Base-by-base conservation (phyloP, 2,329 filamentous ascomycete species). In the Ceratocystis colombiana region DNA sequence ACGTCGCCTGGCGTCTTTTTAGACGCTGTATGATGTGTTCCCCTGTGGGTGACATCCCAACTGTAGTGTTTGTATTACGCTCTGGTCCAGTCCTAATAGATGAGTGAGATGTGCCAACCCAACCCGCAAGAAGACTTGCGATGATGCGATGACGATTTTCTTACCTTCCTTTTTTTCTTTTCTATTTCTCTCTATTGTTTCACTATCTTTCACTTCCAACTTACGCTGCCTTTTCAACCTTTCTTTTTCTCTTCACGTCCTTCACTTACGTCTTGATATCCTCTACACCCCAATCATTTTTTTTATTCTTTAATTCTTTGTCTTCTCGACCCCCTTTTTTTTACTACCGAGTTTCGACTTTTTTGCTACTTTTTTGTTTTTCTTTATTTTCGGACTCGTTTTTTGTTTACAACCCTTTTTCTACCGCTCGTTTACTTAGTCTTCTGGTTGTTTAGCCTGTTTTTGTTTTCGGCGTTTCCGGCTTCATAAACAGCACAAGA, bases 271-370 rank as follows among this genome's bases (percentile, higher is more conserved):
- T 66, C 59, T 63, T 66, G 59, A 66, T 66, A 66, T 66, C 64
- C 64, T 50, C 57, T 59, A 37, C 15, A 59, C 53, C 37, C 17
- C 28, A 59, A 59, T 59, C 53, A 41, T 62, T 28, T 63, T 45
- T 59, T 62, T 65, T 59, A 57, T 50, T 45, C 48, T 65, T 46
- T 61, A 65, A 37, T 70, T 72, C 37, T 69, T 67, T 12, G 69
- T 65, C 20, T 68, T 59, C 53, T 65, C 25, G 41, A 59, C 53
- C 53, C 53, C 53, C 22, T 25, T 17, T 59, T 59, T 59, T 59
- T 59, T 37, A 33, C 15, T 22, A 48, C 53, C 15, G 53, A 59
- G 53, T 33, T 30, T 59, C 53, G 53, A 59, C 53, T 33, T 59
- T 22, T 37, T 30, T 55, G 30, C 30, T 30, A 30, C 25, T 17